These are phyloP conservation scores for Alternaria sp. DNA, from an alignment of 2,329 filamentous ascomycete genomes.

Conservation along the genomic window DNA sequence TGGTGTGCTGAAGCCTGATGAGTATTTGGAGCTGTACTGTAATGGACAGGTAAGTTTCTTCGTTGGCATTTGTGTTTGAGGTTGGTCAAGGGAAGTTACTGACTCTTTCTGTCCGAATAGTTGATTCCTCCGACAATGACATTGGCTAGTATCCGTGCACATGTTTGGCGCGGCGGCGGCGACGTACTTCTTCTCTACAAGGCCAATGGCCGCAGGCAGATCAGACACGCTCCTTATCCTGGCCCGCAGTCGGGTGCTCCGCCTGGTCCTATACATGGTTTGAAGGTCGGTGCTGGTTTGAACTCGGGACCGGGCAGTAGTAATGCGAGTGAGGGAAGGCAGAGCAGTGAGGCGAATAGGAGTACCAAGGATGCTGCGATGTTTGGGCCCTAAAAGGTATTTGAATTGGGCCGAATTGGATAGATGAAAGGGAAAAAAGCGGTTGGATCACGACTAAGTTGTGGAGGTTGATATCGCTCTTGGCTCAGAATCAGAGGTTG, in stretches of 20 bases:
- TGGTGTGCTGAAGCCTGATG: constrained; percentile 73
- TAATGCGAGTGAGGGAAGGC: constrained; percentile 44
- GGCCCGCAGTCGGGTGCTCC: constrained; percentile 27
- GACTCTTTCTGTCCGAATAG: constrained; percentile 35
- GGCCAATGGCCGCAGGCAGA: constrained; percentile 81
- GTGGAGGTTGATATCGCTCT: not conserved
- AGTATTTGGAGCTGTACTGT: constrained; percentile 94
- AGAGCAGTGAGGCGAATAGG: constrained; percentile 44
- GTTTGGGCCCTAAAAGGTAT: constrained; percentile 26
- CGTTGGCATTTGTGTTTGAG: not conserved
- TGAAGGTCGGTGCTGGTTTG: constrained; percentile 17
- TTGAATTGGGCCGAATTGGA: not conserved
- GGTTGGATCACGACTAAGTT: not conserved
- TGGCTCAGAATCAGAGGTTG: not conserved
- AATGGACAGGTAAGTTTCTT: constrained; percentile 77
- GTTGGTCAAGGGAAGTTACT: not conserved
- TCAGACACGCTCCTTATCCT: constrained; percentile 43
- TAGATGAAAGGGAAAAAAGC: not conserved
- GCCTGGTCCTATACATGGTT: constrained; percentile 15
- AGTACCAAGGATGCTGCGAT: constrained; percentile 30
- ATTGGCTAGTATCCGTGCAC: constrained; percentile 88
- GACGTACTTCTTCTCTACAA: constrained; percentile 93
- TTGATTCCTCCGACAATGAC: constrained; percentile 84
- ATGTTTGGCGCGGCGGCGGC: constrained; percentile 94
- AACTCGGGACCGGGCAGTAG: constrained; percentile 29